These are phyloP conservation scores for Dendrobium chrysotoxum DNA, from an alignment of 106 monocot genomes.

Conservation along the genomic window DNA sequence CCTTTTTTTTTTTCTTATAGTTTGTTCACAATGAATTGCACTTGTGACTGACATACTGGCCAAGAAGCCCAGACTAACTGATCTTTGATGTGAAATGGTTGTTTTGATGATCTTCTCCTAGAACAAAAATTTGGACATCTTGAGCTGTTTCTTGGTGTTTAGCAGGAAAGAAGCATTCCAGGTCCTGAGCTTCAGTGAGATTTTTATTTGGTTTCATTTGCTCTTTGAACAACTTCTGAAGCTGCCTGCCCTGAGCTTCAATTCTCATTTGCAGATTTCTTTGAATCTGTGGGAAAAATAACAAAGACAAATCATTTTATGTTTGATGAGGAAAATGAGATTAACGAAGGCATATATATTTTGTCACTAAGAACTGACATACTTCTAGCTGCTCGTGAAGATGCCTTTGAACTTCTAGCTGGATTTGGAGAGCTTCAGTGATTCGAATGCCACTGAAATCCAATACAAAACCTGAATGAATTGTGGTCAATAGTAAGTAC, in stretches of 20 bases:
- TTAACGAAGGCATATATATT: neutral
- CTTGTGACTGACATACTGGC: neutral
- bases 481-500: neutral
- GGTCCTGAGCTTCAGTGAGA: conserved; percentile 4
- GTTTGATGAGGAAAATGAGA: neutral
- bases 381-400: conserved; percentile 24
- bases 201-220: conserved; percentile 30
- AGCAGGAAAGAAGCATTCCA: conserved; percentile 12
- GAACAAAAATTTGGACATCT: neutral
- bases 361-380: neutral
- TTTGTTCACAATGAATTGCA: neutral
- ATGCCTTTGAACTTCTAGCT: conserved; percentile 45
- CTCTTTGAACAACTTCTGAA: conserved; percentile 40
- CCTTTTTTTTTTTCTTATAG: neutral
- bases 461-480: neutral
- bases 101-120: neutral
- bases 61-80: neutral
- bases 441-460: conserved; percentile 41
- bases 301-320: neutral
- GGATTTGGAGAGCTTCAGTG: conserved; percentile 44
- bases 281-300: conserved; percentile 20
- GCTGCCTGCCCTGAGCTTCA: conserved; percentile 37
- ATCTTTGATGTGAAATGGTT: neutral
- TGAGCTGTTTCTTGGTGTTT: conserved; percentile 4
- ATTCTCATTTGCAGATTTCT: conserved; percentile 34